Percentiles rank a stretch among this genome's conserved stretches.
phyloP scores from a whole-genome alignment of 106 monocot genomes.

The Dendrobium nobile region DNA sequence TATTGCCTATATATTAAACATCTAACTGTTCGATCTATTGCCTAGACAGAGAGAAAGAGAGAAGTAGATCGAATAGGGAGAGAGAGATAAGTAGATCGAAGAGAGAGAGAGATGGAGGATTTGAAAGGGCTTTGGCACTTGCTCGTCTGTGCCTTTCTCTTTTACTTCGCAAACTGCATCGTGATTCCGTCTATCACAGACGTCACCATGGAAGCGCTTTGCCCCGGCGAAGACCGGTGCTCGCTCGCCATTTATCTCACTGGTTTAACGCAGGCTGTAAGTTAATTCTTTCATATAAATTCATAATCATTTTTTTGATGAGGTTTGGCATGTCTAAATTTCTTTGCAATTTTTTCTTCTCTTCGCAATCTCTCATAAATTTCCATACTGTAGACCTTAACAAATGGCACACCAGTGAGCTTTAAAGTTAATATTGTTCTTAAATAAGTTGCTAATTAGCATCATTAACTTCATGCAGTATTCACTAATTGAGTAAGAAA shows the following conservation, averaged over 20 bases:
- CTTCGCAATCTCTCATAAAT: too few species aligned
- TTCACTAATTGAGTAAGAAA: too few species aligned
- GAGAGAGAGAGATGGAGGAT: conserved; percentile 40
- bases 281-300: conserved; percentile 1
- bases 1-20: neutral
- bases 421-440: too few species aligned
- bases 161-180: conserved; percentile 63
- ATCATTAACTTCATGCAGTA: neutral
- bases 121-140: conserved; percentile 44
- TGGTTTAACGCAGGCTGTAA: conserved; percentile 79
- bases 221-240: conserved; percentile 75
- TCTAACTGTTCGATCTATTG: neutral
- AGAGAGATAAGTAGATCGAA: conserved; percentile 24
- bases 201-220: conserved; percentile 71
- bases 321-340: neutral
- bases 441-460: too few species aligned
- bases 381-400: too few species aligned
- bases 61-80: conserved; percentile 22
- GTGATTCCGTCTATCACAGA: conserved; percentile 82
- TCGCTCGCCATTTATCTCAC: conserved; percentile 85
- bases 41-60: neutral
- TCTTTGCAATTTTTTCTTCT: too few species aligned
- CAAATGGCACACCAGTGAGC: too few species aligned
- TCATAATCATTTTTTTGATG: neutral
- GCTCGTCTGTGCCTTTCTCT: conserved; percentile 64